A percentile compares a stretch with the other conserved stretches of the same genome.
Evolutionary conservation across 345 rosid genomes (phyloP).

Genomic region (Murraya paniculata): DNA sequence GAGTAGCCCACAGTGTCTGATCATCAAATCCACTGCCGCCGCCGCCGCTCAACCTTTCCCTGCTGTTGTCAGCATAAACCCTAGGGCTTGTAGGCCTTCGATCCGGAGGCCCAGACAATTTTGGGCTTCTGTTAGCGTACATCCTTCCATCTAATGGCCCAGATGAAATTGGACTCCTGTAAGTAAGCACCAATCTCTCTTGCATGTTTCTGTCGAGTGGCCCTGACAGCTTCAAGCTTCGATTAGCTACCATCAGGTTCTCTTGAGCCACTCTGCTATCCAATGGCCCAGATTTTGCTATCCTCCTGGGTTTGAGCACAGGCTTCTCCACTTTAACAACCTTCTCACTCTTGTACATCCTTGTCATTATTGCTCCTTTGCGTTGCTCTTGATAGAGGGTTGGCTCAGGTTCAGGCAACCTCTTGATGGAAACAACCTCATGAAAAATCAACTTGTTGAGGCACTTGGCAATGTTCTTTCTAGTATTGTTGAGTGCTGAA

Average conservation of each 20-base stretch:
- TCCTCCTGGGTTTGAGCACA: constrained; percentile 27
- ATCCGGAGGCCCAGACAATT: constrained; percentile 43
- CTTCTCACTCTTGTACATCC: constrained; percentile 35
- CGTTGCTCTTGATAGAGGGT: constrained; percentile 16
- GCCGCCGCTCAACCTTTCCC: constrained; percentile 22
- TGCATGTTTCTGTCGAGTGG: constrained; percentile 54
- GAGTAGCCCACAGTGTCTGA: constrained; percentile 51
- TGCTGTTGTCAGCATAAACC: constrained; percentile 18
- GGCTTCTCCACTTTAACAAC: constrained; percentile 33
- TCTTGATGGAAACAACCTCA: constrained; percentile 31
- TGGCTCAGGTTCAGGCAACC: constrained; percentile 31
- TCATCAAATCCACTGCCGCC: constrained; percentile 34
- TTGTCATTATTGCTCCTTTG: constrained; percentile 26
- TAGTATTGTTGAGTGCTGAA: constrained; percentile 38
- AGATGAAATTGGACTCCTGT: constrained; percentile 41
- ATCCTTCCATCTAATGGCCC: constrained; percentile 40
- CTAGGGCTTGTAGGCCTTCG: constrained; percentile 45
- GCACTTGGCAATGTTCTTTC: constrained; percentile 41
- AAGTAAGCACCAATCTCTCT: constrained; percentile 45
- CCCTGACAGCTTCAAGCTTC: constrained; percentile 55
- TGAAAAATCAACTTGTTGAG: constrained; percentile 41
- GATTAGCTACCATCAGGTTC: constrained; percentile 23
- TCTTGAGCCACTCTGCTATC: constrained; percentile 36
- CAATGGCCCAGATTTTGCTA: constrained; percentile 70
- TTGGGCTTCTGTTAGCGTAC: constrained; percentile 37